Conservation (phyloP, 495 filamentous ascomycete genomes). For the Platismatia glauca region DNA sequence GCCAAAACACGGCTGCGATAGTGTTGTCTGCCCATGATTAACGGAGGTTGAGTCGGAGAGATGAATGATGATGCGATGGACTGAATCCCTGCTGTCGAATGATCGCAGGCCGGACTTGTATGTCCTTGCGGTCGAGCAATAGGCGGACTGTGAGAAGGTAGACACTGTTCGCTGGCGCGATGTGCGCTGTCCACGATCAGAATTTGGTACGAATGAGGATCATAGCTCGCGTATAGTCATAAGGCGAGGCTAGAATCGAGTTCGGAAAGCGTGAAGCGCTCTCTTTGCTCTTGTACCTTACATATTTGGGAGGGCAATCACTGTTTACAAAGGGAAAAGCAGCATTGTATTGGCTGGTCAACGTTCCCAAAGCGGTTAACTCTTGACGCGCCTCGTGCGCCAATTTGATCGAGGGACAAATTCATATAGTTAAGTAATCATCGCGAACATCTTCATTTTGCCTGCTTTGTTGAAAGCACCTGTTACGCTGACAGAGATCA, state of each 20-base stretch:
- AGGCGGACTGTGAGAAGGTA: background rate
- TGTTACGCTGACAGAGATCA: no score
- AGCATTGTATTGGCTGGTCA: background rate
- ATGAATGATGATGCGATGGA: background rate
- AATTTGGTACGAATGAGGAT: background rate
- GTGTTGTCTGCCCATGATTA: constrained; percentile 3
- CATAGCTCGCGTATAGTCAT: no score
- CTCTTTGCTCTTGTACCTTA: no score
- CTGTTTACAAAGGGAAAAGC: background rate
- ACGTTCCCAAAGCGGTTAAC: background rate
- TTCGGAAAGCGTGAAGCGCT: no score
- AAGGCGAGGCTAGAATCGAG: background rate
- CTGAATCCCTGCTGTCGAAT: background rate
- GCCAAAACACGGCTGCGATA: background rate
- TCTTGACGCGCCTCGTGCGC: background rate
- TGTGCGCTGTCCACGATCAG: background rate
- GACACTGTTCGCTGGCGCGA: background rate
- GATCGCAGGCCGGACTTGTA: background rate
- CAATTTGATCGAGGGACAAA: no score
- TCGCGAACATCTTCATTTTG: no score
- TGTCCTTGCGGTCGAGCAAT: background rate
- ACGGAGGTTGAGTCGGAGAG: background rate
- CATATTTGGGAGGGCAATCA: no score
- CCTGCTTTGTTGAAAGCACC: no score
- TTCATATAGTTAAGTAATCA: background rate